Base-by-base conservation (phyloP, 2,329 filamentous ascomycete species). In the Cercospora janseana region DNA sequence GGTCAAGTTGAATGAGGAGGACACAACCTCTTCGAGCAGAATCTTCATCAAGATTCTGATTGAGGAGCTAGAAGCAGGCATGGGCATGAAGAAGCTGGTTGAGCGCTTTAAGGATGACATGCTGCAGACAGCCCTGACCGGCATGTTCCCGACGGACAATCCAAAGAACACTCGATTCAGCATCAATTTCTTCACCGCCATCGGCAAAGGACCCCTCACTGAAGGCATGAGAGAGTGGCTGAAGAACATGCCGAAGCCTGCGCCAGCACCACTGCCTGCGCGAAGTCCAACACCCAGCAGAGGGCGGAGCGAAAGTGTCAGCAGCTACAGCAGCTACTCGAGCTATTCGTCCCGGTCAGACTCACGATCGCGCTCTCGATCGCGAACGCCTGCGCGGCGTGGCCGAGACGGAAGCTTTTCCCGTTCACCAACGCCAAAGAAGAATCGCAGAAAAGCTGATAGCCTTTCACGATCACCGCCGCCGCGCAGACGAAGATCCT, bases 11-110 rank as follows among this genome's bases (percentile, higher is more conserved):
- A 98, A 93, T 65, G 91, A 98, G 69, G 92, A 97, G 51, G 93
- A 98, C 64, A 98, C 93, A 0, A 98, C 92, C 0, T 92, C 90
- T 2, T 93, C 89, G 56, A 95, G 88, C 60, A 88, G 93, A 75
- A 97, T 98, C 69, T 98, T 97, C 67, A 87, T 98, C 77, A 97
- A 96, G 75, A 97, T 97, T 50, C 74, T 98, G 9, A 94, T 98
- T 67, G 90, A 97, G 69, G 90, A 96, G 64, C 80, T 97, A 18
- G 80, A 85, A 4, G 89, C 96, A 70, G 87, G 88, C 54, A 79
- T 95, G 52, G 92, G 93, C 51, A 83, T 96, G 77, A 77, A 83
- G 38, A 88, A 86, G 63, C 73, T 98, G 45, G 83, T 86, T 60
- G 80, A 83, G 37, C 82, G 87, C 13, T 79, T 96, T 71, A 82